Conservation (phyloP, 306 rosid genomes). For the Trifolium fragiferum region DNA sequence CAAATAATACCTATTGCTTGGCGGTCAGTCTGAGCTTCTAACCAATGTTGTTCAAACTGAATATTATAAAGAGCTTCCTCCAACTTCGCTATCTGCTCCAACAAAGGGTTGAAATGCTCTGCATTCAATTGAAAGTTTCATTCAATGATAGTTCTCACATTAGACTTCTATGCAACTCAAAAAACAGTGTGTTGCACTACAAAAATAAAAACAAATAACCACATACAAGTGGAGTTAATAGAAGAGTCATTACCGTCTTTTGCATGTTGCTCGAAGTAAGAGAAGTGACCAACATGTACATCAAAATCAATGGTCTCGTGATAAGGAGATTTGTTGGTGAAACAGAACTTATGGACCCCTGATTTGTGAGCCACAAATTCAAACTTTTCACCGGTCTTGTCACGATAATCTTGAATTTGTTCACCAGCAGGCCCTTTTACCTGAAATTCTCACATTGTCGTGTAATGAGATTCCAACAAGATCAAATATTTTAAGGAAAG, state of each 20-base stretch:
- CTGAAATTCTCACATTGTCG: conserved; percentile 47
- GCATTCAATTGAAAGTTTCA: conserved; percentile 44
- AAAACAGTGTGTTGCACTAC: conserved; percentile 1
- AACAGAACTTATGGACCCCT: conserved; percentile 74
- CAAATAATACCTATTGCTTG: conserved; percentile 78
- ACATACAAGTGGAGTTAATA: background rate
- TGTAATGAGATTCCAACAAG: conserved; percentile 26
- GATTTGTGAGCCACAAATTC: conserved; percentile 64
- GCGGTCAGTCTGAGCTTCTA: conserved; percentile 93
- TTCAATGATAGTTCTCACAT: conserved; percentile 13
- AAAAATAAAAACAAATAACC: background rate
- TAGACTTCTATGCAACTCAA: conserved; percentile 15
- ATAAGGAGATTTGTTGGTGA: conserved; percentile 78
- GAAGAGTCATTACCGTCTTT: conserved; percentile 75
- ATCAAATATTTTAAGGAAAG: background rate
- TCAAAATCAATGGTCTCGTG: conserved; percentile 83
- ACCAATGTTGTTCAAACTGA: conserved; percentile 96
- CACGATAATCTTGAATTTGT: conserved; percentile 72
- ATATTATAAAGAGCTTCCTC: conserved; percentile 94
- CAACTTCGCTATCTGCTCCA: conserved; percentile 83
- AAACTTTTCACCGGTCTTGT: conserved; percentile 60
- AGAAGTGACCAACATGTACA: conserved; percentile 81
- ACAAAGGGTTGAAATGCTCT: conserved; percentile 90
- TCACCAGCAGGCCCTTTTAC: conserved; percentile 86
- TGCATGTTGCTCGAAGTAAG: conserved; percentile 80